phyloP scores from a whole-genome alignment of 164 flowering plant genomes.

The Liquidambar formosana region DNA sequence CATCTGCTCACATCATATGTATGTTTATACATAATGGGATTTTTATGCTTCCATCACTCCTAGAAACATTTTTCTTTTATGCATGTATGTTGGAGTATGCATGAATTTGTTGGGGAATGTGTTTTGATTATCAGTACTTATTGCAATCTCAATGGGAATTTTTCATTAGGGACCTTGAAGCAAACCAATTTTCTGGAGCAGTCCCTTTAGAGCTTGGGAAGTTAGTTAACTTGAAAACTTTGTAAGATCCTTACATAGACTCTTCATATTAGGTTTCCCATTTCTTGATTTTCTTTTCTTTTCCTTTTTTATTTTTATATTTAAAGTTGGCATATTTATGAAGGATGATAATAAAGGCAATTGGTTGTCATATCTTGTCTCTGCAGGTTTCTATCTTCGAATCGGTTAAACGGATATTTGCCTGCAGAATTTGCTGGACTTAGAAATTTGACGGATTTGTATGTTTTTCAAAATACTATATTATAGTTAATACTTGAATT shows the following conservation, averaged over 20 bases:
- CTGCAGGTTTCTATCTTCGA: slow-evolving; percentile 2
- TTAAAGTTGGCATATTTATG: not conserved
- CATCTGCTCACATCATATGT: no score
- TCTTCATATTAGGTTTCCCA: not conserved
- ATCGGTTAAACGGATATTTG: not conserved
- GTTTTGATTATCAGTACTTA: no score
- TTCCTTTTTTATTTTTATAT: not conserved
- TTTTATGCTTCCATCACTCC: no score
- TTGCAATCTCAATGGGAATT: not conserved
- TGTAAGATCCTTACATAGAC: not conserved
- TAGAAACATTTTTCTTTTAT: no score
- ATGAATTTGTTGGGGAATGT: no score
- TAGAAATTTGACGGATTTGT: not conserved
- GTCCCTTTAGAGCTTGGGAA: slow-evolving; percentile 4
- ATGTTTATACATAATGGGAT: no score
- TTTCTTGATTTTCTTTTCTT: not conserved
- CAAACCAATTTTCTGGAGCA: not conserved
- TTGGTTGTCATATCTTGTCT: no score
- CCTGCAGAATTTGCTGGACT: not conserved
- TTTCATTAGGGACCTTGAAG: not conserved
- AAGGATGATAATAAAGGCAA: no score
- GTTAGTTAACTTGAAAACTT: not conserved
- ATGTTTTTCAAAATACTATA: not conserved
- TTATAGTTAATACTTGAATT: not conserved
- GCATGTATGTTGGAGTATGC: no score